phyloP scores from a whole-genome alignment of 805 yeast genomes.

The Candida xyloterini region DNA sequence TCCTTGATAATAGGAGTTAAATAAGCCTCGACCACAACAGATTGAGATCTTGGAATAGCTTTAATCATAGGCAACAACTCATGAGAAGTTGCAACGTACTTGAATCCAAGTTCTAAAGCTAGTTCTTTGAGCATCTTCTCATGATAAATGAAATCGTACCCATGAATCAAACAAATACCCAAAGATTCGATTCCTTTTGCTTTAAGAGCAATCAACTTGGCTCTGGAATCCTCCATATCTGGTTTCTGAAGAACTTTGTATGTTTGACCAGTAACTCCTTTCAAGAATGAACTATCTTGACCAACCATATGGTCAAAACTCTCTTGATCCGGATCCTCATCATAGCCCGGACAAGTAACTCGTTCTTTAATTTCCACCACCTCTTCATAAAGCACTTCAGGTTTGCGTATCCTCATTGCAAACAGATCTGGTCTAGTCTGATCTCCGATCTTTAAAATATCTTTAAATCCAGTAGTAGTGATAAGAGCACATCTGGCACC shows the following conservation, averaged over 20 bases:
- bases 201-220: constrained; percentile 22
- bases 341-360: constrained; percentile 24
- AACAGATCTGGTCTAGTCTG: constrained; percentile 29
- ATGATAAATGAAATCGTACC: constrained; percentile 37
- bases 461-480: constrained; percentile 32
- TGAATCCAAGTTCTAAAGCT: constrained; percentile 42
- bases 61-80: constrained; percentile 35
- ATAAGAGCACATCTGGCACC: constrained; percentile 20
- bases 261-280: constrained; percentile 18
- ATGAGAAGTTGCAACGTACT: constrained; percentile 33
- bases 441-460: constrained; percentile 31
- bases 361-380: constrained; percentile 21
- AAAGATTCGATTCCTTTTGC: constrained; percentile 25
- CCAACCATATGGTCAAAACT: constrained; percentile 8
- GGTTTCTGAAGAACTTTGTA: constrained; percentile 23
- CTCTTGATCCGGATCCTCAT: constrained; percentile 24
- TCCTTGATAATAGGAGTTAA: constrained; percentile 39
- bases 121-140: constrained; percentile 35
- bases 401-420: constrained; percentile 18
- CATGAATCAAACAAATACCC: constrained; percentile 36
- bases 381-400: constrained; percentile 17
- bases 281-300: constrained; percentile 3
- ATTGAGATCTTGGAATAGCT: constrained; percentile 38
- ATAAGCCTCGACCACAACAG: constrained; percentile 37
- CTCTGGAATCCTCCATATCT: constrained; percentile 17